Base-by-base conservation (phyloP, 2,329 filamentous ascomycete species). In the Epichloe sylvatica region DNA sequence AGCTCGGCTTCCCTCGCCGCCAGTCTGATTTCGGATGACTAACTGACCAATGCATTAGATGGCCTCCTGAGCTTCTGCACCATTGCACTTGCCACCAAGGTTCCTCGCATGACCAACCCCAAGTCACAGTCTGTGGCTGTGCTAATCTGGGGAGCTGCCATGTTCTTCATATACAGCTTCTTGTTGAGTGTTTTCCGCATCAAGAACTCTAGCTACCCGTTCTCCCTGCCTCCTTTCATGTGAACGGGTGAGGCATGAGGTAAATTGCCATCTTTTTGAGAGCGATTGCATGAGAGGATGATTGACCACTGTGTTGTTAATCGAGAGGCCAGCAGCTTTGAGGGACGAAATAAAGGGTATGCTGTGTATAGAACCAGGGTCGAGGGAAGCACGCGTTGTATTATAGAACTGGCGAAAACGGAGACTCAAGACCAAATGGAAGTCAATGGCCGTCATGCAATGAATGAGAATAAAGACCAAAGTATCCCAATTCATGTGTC, bases 141-240 rank as follows among this genome's bases (percentile, higher is more conserved):
- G 5, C 68, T 96, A 51, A 73, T 84, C 41, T 96, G 89, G 86
- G 82, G 80, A 19, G 78, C 72, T 43, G 71, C 92, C 33, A 69
- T 96, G 50, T 81, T 95, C 58, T 69, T 85, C 55, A 80, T 89
- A 69, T 97, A 97, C 74, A 94, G 90, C 71, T 92, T 95, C 70
- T 74, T 98, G 55, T 77, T 98, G 56, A 96, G 86, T 68, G 75
- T 95, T 54, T 98, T 98, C 77, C 81, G 90, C 60, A 74, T 85
- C 60, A 98, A 98, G 81, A 98, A 97, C 64, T 81, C 82, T 35
- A 88, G 88, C 23, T 98, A 98, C 68, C 90, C 90, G 15, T 96
- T 97, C 70, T 89, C 82, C 62, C 76, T 98, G 53, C 92, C 92
- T 49, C 92, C 92, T 11, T 97, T 98, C 67, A 74, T 81, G 69